A percentile compares a stretch with the other conserved stretches of the same genome.
Conservation (phyloP, 2,329 filamentous ascomycete species). For the Fusarium sambucinum region DNA sequence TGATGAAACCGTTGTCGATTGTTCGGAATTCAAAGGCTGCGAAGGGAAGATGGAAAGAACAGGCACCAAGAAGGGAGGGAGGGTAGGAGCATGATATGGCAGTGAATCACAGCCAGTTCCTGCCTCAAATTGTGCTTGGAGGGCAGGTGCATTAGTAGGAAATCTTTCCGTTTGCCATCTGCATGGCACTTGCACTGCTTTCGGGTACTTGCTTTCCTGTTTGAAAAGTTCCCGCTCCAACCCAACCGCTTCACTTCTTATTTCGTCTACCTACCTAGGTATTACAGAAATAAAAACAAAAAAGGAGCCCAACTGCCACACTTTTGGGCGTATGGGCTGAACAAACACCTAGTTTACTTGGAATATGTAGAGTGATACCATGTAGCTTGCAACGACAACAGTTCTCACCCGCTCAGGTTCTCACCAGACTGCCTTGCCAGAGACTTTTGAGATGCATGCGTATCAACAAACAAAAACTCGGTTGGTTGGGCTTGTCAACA, state of each 20-base stretch:
- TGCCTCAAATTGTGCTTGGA: background rate
- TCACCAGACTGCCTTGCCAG: background rate
- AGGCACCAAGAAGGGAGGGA: background rate
- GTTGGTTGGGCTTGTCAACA: background rate
- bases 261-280: no score
- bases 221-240: background rate
- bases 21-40: background rate
- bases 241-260: background rate
- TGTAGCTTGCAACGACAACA: background rate
- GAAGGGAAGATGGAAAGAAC: background rate
- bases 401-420: background rate
- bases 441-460: background rate
- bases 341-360: background rate
- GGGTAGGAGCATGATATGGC: background rate
- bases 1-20: background rate
- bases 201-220: conserved; percentile 8
- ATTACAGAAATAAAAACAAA: no score
- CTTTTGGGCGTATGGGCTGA: background rate
- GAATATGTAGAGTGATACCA: background rate
- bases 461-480: background rate
- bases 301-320: background rate
- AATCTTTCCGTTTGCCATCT: conserved; percentile 16
- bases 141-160: background rate
- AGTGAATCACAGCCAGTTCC: background rate
- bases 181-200: conserved; percentile 8